Evolutionary conservation across 306 rosid species (phyloP), one percentile per base, ranked within the genome.

Genomic region (Canavalia gladiata): DNA sequence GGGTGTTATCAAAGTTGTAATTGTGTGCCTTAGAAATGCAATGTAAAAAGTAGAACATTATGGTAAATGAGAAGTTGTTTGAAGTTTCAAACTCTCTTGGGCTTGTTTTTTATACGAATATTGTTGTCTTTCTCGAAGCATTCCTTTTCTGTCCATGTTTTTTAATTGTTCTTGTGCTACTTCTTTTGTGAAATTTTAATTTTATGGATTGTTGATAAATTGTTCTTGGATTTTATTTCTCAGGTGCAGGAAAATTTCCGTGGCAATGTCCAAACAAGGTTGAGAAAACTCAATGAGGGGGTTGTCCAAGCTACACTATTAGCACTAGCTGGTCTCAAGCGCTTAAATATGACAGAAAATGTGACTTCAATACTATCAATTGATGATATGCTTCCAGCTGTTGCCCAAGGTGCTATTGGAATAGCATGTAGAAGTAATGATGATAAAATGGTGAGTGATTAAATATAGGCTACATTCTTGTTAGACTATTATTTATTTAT

Each of bases 271-370:
- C 98, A 95, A 82, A 88, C 98, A 51, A 87, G 99, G 51, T 74
- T 95, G 85, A 93, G 68, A 87, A 95, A 95, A 75, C 92, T 95
- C 69, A 87, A 71, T 43, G 97, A 93, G 68, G 97, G 95, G 54
- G 96, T 91, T 58, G 99, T 95, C 85, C 90, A 93, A 81, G 99
- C 99, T 68, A 95, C 99, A n/a, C 75, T 95, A 51, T 84, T 95
- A 89, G 99, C 98, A 7, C 82, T 95, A 74, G 99, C 99, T 79
- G 98, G 99, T 71, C 93, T 95, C 43, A 91, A 87, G 60, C 99
- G 99, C 60, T 87, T 95, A 81, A 84, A 77, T 68, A 84, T 87
- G 90, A 84, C 85, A 18, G 90, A 84, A 83, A 81, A 87, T 47
- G 90, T 87, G 62, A 72, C 87, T 29, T 58, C 90, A 37, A 77